phyloP scores from a whole-genome alignment of 1,284 basidiomycete genomes.

The Naganishia albida region DNA sequence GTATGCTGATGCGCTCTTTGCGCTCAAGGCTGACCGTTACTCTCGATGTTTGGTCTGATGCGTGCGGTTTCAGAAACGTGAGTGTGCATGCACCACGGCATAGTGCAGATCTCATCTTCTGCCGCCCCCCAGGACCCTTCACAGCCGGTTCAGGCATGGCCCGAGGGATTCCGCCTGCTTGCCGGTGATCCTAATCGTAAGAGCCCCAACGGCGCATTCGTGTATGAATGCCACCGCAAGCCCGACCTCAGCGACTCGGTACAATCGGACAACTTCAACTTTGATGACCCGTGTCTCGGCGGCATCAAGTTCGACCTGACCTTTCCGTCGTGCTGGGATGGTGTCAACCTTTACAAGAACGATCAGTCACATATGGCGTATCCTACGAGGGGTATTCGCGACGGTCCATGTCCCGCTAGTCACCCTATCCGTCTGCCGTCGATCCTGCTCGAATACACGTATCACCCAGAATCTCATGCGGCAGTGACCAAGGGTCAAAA shows the following conservation, averaged over 20 bases:
- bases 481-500: constrained; percentile 17
- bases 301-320: constrained; percentile 53
- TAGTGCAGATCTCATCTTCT: background rate
- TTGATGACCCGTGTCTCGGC: constrained; percentile 37
- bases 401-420: constrained; percentile 31
- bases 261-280: constrained; percentile 24
- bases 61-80: background rate
- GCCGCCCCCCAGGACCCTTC: constrained; percentile 1
- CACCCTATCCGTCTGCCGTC: constrained; percentile 45
- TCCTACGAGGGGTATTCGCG: constrained; percentile 36
- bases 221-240: constrained; percentile 24
- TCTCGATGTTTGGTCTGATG: background rate
- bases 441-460: constrained; percentile 45
- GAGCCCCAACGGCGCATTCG: constrained; percentile 9
- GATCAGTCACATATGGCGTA: constrained; percentile 43
- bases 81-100: background rate
- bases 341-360: constrained; percentile 47
- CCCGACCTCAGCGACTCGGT: constrained; percentile 36
- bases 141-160: constrained; percentile 44
- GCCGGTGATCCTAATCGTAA: constrained; percentile 42
- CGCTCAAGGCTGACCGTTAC: background rate
- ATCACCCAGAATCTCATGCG: constrained; percentile 36
- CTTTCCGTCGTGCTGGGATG: constrained; percentile 52
- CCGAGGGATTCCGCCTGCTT: constrained; percentile 49
- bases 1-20: constrained; percentile 33